A percentile compares a stretch with the other conserved stretches of the same genome.
phyloP scores from a whole-genome alignment of 2,329 filamentous ascomycete species.

The Rhinocladiella mackenziei region DNA sequence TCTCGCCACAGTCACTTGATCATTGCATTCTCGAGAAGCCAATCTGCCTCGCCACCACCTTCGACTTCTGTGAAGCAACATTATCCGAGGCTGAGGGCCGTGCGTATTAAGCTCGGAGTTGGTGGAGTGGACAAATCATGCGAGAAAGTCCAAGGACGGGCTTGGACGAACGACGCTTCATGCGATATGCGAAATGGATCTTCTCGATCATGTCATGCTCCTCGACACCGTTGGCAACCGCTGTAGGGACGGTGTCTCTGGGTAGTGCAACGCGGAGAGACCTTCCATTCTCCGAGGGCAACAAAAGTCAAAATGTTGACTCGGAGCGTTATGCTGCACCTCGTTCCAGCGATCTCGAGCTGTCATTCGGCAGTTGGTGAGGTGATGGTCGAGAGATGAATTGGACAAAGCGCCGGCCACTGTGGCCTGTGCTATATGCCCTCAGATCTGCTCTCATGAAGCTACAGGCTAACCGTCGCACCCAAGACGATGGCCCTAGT shows the following conservation, averaged over 20 bases:
- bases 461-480: neutral
- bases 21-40: too few relatives aligned
- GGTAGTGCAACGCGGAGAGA: conserved; percentile 6
- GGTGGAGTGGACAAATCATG: too few relatives aligned
- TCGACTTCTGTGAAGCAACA: neutral
- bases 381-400: conserved; percentile 8
- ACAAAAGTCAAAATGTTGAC: neutral
- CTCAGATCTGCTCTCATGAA: too few relatives aligned
- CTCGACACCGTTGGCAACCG: neutral
- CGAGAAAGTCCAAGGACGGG: neutral
- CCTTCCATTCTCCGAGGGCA: neutral
- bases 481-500: neutral
- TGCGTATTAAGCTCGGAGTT: too few relatives aligned
- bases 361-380: conserved; percentile 10
- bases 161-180: neutral
- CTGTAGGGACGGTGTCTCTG: neutral
- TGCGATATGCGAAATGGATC: conserved; percentile 1
- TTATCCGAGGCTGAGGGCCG: too few relatives aligned
- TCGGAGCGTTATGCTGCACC: neutral
- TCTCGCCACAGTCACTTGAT: conserved; percentile 8
- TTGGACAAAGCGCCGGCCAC: conserved; percentile 8
- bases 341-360: neutral
- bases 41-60: too few relatives aligned
- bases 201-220: conserved; percentile 1
- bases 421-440: conserved; percentile 15